Base-by-base conservation (phyloP, 257 asterid genomes). In the Solanum rostratum region DNA sequence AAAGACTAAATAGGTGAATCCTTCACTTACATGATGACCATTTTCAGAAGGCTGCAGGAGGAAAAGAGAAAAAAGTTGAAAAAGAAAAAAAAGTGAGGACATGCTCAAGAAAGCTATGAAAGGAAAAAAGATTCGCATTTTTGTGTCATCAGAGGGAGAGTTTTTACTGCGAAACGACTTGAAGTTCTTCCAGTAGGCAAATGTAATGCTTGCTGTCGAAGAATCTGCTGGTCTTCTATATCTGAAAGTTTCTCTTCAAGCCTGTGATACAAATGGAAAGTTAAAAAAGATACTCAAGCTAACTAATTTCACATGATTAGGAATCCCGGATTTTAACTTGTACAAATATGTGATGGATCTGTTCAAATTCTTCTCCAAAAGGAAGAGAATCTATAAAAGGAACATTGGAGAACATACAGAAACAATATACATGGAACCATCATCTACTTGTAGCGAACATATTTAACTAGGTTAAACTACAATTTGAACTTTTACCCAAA, bases 241-340 rank as follows among this genome's bases (percentile, higher is more conserved):
- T 93, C 98, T 4, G 94, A 86, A 81, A 93, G 66, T 88, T 93
- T 95, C 85, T 94, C 98, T 89, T 92, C 91, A 39, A 95, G 97
- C 74, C 98, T 95, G 89, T 74, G 83, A 87, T 33, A 50, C 66
- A 70, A 74, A 85, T 53, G 82, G 27, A 90, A 84, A 57, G 82
- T 76, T 76, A 27, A 87, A 59, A 68, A 86, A 45, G 78, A 79
- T 69, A 83, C 81, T 81, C 84, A 74, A 73, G 41, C 80, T 54
- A 76, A 86, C 50, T 49, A 73, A 27, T 82, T 60, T 68, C 57
- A 87, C 83, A 45, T 33, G 86, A 80, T 78, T 27, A 27, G 16
- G 45, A 78, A 49, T 49, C 46, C 2, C 15, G 18, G 16, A 50
- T 5, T 50, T 78, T 50, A 74, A 78, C 63, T 50, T 29, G 82